These are phyloP conservation scores for Globisporangium alternatum DNA, from an alignment of 352 stramenopile species.

Conservation along the genomic window DNA sequence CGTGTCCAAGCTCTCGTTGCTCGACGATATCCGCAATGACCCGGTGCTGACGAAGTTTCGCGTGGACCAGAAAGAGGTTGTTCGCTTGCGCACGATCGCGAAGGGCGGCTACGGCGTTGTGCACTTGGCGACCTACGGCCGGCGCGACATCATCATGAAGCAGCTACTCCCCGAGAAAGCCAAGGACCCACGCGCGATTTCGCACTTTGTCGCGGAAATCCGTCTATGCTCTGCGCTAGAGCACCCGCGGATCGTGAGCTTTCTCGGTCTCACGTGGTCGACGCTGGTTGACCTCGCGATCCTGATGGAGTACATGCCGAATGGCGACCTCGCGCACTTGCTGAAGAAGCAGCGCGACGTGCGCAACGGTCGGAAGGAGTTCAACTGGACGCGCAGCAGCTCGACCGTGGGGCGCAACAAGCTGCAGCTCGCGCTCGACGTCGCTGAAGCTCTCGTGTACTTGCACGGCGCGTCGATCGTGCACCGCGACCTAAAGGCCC, in stretches of 20 bases:
- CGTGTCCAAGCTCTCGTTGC: slow-evolving; percentile 24
- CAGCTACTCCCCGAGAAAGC: slow-evolving; percentile 16
- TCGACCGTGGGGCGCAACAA: slow-evolving; percentile 7
- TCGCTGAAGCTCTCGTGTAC: slow-evolving; percentile 29
- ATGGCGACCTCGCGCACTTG: slow-evolving; percentile 26
- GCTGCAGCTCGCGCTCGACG: slow-evolving; percentile 23
- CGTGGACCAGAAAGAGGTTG: slow-evolving; percentile 44
- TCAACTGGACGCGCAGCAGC: slow-evolving; percentile 24
- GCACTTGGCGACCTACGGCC: slow-evolving; percentile 33
- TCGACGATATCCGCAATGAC: slow-evolving; percentile 53
- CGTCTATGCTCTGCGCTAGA: slow-evolving; percentile 18
- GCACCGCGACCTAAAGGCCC: slow-evolving; percentile 56
- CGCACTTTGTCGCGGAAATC: slow-evolving; percentile 26
- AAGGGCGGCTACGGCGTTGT: slow-evolving; percentile 61
- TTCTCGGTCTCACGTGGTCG: slow-evolving; percentile 26
- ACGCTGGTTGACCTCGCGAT: slow-evolving; percentile 20
- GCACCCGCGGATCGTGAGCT: slow-evolving; percentile 28
- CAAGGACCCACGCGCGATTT: slow-evolving; percentile 26
- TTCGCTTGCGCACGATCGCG: slow-evolving; percentile 30
- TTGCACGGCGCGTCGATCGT: slow-evolving; percentile 37
- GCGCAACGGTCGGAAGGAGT: slow-evolving; percentile 23
- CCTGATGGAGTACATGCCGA: slow-evolving; percentile 32
- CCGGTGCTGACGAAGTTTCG: slow-evolving; percentile 41
- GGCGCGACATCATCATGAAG: slow-evolving; percentile 26
- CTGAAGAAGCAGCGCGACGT: slow-evolving; percentile 16